A percentile compares a stretch with the other conserved stretches of the same genome.
Conservation (phyloP, 495 filamentous ascomycete genomes). For the Glutinoglossum americanum region DNA sequence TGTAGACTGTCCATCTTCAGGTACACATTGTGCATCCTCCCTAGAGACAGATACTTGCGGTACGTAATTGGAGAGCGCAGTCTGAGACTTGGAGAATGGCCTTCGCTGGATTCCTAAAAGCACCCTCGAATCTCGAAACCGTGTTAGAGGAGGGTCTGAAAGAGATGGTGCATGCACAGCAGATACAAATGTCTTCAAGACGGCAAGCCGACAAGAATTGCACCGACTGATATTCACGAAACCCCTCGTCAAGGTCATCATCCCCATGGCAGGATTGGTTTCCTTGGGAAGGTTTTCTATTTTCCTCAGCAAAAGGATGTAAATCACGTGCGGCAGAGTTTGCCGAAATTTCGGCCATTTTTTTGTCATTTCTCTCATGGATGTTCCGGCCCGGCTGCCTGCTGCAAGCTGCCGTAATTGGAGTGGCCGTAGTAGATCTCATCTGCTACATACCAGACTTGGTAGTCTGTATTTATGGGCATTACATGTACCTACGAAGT, state of each 20-base stretch:
- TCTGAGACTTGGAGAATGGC: background rate
- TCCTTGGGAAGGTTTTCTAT: background rate
- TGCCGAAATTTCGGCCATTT: background rate
- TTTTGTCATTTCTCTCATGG: background rate
- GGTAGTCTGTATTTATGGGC: too few species aligned
- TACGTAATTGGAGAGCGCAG: background rate
- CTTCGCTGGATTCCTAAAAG: background rate
- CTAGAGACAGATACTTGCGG: background rate
- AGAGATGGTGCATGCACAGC: background rate
- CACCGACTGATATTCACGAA: background rate
- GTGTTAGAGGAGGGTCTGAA: background rate
- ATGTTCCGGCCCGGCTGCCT: background rate
- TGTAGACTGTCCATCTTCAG: background rate
- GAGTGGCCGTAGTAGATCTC: too few species aligned
- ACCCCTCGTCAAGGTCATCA: background rate
- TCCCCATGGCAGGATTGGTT: background rate
- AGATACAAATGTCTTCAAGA: background rate
- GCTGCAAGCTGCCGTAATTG: too few species aligned
- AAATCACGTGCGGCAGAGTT: background rate
- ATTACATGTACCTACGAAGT: too few species aligned
- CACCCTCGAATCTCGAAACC: background rate
- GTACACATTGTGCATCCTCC: background rate
- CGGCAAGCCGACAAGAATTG: background rate
- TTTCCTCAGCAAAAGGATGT: background rate
- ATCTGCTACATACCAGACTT: too few species aligned